These are phyloP conservation scores for Suillus luteus DNA, from an alignment of 768 basidiomycete species.

Conservation along the genomic window DNA sequence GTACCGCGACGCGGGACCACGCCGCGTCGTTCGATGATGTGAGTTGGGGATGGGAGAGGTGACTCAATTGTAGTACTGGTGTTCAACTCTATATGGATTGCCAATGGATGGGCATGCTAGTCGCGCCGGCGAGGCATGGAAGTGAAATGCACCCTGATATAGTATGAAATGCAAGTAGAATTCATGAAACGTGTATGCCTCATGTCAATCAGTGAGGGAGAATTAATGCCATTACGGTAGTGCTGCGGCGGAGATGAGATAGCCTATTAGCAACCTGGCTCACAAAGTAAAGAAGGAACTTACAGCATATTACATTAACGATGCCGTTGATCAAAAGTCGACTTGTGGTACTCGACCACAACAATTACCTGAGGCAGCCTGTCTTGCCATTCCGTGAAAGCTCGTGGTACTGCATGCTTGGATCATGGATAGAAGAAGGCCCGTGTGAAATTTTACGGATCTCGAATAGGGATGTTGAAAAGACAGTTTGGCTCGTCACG, in stretches of 20 bases:
- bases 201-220: neutral
- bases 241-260: slow-evolving; percentile 1
- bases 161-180: neutral
- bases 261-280: too few relatives aligned
- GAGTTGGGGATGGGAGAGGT: neutral
- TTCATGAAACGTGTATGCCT: slow-evolving; percentile 5
- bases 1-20: neutral
- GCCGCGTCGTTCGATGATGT: neutral
- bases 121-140: neutral
- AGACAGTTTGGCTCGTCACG: too few relatives aligned
- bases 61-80: neutral
- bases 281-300: too few relatives aligned
- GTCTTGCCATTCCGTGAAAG: too few relatives aligned
- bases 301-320: too few relatives aligned
- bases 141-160: neutral
- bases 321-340: too few relatives aligned
- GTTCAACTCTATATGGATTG: neutral
- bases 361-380: too few relatives aligned
- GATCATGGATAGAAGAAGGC: too few relatives aligned
- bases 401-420: too few relatives aligned
- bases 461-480: too few relatives aligned
- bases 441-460: too few relatives aligned
- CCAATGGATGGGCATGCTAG: neutral
- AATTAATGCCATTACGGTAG: neutral
- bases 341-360: too few relatives aligned